These are phyloP conservation scores for Persicaria maculosa DNA, from an alignment of 148 eudicot species.

Conservation along the genomic window DNA sequence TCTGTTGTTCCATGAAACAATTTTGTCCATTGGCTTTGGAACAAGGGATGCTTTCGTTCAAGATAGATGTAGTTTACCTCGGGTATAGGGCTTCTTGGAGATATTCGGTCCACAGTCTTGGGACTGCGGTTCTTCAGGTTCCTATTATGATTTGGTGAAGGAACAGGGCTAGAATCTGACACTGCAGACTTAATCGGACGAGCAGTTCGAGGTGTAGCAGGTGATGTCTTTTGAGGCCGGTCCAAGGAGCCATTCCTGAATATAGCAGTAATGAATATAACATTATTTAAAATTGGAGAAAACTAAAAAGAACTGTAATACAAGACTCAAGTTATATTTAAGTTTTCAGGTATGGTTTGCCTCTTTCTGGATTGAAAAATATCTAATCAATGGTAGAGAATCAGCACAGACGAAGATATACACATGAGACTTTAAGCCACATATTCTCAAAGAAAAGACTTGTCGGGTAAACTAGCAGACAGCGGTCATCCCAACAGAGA, in stretches of 20 bases:
- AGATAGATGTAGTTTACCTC: slow-evolving; percentile 40
- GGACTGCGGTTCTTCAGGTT: slow-evolving; percentile 66
- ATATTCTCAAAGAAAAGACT: not conserved
- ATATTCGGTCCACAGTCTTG: slow-evolving; percentile 49
- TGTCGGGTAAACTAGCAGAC: not conserved
- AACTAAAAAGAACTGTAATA: not conserved
- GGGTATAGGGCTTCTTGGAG: slow-evolving; percentile 50
- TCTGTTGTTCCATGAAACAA: not conserved
- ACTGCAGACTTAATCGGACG: slow-evolving; percentile 44
- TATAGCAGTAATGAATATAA: slow-evolving; percentile 5
- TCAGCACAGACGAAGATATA: too few species aligned
- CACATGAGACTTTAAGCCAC: not conserved
- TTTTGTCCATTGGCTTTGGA: not conserved
- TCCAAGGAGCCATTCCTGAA: slow-evolving; percentile 47
- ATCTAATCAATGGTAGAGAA: too few species aligned
- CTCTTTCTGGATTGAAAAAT: not conserved
- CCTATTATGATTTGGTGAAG: slow-evolving; percentile 42
- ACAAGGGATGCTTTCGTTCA: not conserved
- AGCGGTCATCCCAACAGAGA: not conserved
- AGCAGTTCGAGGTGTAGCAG: slow-evolving; percentile 39
- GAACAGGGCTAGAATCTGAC: slow-evolving; percentile 38
- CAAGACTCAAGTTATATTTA: not conserved
- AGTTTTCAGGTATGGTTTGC: not conserved
- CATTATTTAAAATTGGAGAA: not conserved
- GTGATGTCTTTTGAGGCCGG: slow-evolving; percentile 49